phyloP scores from a whole-genome alignment of 148 eudicot genomes.

The Persicaria tinctoria region DNA sequence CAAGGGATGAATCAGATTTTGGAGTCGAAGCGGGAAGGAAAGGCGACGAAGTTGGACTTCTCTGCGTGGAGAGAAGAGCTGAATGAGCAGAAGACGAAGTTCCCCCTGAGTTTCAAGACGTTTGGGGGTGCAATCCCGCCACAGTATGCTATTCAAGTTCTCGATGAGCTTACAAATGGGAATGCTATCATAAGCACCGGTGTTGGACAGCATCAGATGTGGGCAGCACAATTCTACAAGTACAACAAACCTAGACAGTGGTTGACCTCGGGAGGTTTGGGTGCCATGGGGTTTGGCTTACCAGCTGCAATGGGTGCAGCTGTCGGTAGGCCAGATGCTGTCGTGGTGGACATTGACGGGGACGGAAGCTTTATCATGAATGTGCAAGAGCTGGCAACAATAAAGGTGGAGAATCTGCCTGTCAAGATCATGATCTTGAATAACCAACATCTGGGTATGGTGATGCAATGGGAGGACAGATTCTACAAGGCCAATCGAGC shows the following conservation, averaged over 20 bases:
- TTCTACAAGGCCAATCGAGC: slow-evolving; percentile 79
- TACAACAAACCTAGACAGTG: slow-evolving; percentile 72
- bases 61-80: slow-evolving; percentile 57
- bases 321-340: slow-evolving; percentile 60
- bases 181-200: slow-evolving; percentile 71
- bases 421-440: slow-evolving; percentile 72
- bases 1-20: slow-evolving; percentile 48
- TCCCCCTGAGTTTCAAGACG: slow-evolving; percentile 59
- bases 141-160: slow-evolving; percentile 69
- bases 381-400: slow-evolving; percentile 81
- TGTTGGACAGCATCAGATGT: slow-evolving; percentile 91
- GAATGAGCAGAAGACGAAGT: slow-evolving; percentile 44
- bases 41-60: slow-evolving; percentile 39
- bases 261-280: slow-evolving; percentile 78
- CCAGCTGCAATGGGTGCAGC: slow-evolving; percentile 95
- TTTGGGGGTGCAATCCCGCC: slow-evolving; percentile 89
- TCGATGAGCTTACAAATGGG: slow-evolving; percentile 70
- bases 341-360: slow-evolving; percentile 84
- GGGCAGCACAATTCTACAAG: slow-evolving; percentile 81
- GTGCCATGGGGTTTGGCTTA: slow-evolving; percentile 90
- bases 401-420: slow-evolving; percentile 62
- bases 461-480: slow-evolving; percentile 84
- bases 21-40: slow-evolving; percentile 18
- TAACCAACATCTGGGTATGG: slow-evolving; percentile 91
- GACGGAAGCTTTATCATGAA: slow-evolving; percentile 89